Evolutionary conservation across 2,329 filamentous ascomycete genomes (phyloP).

Genomic region (Cordyceps farinosa): DNA sequence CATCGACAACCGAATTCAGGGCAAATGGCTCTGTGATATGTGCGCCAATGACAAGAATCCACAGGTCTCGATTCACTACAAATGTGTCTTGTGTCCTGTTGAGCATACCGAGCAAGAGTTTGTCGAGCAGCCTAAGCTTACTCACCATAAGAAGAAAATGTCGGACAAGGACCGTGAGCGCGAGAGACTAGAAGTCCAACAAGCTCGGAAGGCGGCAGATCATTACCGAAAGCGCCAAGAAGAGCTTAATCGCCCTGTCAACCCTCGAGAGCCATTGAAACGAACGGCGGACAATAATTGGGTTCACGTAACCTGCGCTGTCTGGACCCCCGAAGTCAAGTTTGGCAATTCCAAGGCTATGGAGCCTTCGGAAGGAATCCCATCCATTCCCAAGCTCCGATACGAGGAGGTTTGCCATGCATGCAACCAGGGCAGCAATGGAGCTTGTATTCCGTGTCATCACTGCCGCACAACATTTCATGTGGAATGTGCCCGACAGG

Average conservation of each 20-base stretch:
- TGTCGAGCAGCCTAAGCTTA: conserved; percentile 61
- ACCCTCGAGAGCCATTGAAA: conserved; percentile 88
- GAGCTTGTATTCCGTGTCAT: conserved; percentile 83
- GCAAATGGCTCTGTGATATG: conserved; percentile 94
- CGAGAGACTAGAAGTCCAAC: conserved; percentile 80
- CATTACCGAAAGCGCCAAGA: conserved; percentile 80
- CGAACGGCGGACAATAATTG: conserved; percentile 95
- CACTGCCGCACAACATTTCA: conserved; percentile 69
- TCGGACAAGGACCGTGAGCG: conserved; percentile 87
- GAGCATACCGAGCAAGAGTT: conserved; percentile 78
- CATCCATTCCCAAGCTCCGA: conserved; percentile 67
- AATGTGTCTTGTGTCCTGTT: conserved; percentile 87
- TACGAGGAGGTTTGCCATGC: conserved; percentile 79
- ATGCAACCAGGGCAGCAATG: conserved; percentile 64
- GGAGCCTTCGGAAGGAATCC: conserved; percentile 85
- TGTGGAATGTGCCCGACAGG: conserved; percentile 83
- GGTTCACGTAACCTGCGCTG: conserved; percentile 91
- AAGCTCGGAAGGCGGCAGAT: conserved; percentile 74
- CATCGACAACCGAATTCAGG: conserved; percentile 60
- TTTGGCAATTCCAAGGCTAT: conserved; percentile 82
- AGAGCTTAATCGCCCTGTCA: conserved; percentile 74
- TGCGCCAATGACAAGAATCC: conserved; percentile 92
- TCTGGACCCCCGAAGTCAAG: conserved; percentile 89
- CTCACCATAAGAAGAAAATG: conserved; percentile 73
- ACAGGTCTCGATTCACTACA: conserved; percentile 88